Base-by-base conservation (phyloP, 2,329 filamentous ascomycete genomes). In the Alternaria ventricosa region DNA sequence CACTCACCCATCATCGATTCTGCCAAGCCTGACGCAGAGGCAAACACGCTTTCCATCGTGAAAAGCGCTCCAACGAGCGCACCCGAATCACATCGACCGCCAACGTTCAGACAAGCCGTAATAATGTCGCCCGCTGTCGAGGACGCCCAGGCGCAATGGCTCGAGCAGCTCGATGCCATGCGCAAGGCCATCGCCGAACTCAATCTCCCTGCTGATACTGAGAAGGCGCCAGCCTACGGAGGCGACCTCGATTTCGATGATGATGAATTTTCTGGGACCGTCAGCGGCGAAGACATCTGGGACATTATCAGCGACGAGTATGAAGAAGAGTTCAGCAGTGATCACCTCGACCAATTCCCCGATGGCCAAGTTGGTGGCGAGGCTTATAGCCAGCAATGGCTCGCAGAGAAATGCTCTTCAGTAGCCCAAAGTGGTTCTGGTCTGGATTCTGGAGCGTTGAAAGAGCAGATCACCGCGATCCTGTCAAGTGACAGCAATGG, bases 161-260 rank as follows among this genome's bases (percentile, higher is more conserved):
- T 95, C 69, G 87, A 89, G 63, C 93, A 97, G 78, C 88, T 97
- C 71, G 87, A 89, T 27, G 89, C 91, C 30, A 98, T 99, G 96
- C 90, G 91, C 75, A 87, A 91, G 64, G 93, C 94, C 46, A 88
- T 98, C 62, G 92, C 91, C 45, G 87, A 91, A 22, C 84, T 97
- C 56, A 86, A 88, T 60, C 78, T 89, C 50, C 84, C 86, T 23
- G 71, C 80, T 49, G 73, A 80, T 41, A 83, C 85, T 67, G 79
- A 82, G 28, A 79, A 82, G 47, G 75, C 81, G 43, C 82, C 83
- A 50, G 77, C 82, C 51, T 88, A 89, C 72, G 87, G 84, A 18
- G 82, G 86, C 12, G 86, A 89, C 57, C 81, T 90, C 36, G 84
- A 90, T 46, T 81, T 90, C 55, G 89, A 92, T 65, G 88, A 93